A percentile compares a stretch with the other conserved stretches of the same genome.
These are phyloP conservation scores for Trichoderma parareesei DNA, from an alignment of 495 filamentous ascomycete species.

Conservation along the genomic window DNA sequence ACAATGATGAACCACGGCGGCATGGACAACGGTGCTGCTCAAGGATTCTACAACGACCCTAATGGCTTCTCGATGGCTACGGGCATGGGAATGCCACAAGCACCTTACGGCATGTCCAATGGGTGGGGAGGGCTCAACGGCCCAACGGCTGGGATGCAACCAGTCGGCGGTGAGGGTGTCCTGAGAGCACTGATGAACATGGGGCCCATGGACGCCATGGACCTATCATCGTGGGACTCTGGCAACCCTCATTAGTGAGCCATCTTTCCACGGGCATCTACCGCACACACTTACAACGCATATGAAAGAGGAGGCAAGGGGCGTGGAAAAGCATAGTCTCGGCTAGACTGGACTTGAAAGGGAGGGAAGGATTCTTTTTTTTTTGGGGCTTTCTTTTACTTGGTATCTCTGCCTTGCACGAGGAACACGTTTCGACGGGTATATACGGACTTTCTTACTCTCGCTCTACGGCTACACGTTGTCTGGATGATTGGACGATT, in stretches of 20 bases:
- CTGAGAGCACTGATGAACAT: conserved; percentile 42
- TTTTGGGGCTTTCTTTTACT: not conserved
- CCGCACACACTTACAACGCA: not conserved
- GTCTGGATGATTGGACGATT: conserved; percentile 4
- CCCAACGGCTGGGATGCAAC: conserved; percentile 36
- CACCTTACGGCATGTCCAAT: conserved; percentile 18
- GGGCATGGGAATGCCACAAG: conserved; percentile 11
- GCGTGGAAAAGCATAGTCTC: not conserved
- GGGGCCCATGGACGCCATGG: conserved; percentile 36
- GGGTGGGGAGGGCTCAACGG: conserved; percentile 30
- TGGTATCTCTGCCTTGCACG: not conserved
- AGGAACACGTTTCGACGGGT: not conserved
- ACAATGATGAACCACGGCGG: conserved; percentile 27
- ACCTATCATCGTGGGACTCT: conserved; percentile 24
- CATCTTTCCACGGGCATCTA: not conserved
- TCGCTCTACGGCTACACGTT: not conserved
- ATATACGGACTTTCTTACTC: not conserved
- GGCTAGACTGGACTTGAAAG: not conserved
- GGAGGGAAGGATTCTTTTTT: not conserved
- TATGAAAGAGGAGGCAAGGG: not conserved
- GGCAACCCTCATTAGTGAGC: not conserved
- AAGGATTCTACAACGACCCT: conserved; percentile 29
- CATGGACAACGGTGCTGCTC: conserved; percentile 19
- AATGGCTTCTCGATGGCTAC: conserved; percentile 21
- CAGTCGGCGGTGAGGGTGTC: conserved; percentile 38